These are phyloP conservation scores for Capsicum baccatum DNA, from an alignment of 257 asterid genomes.

Conservation along the genomic window DNA sequence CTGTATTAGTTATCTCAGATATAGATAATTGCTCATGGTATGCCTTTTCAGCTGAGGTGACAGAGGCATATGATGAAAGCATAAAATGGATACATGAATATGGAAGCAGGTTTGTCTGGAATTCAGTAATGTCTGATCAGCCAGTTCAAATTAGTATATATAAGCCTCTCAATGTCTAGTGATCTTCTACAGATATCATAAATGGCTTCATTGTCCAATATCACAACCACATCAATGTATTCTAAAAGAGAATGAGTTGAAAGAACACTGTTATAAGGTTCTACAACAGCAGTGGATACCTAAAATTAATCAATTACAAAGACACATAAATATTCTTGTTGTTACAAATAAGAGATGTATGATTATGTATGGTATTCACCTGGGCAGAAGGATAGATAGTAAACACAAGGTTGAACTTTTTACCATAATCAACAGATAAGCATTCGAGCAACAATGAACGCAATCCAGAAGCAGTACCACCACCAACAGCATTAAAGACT, in stretches of 20 bases:
- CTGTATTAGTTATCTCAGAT: slow-evolving; percentile 71
- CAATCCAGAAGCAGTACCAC: slow-evolving; percentile 93
- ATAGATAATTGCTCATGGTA: slow-evolving; percentile 51
- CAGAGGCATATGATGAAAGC: slow-evolving; percentile 97
- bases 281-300: slow-evolving; percentile 96
- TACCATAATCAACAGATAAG: slow-evolving; percentile 81
- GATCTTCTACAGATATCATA: slow-evolving; percentile 89
- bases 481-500: slow-evolving; percentile 89
- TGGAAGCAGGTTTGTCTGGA: slow-evolving; percentile 93
- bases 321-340: too few species aligned
- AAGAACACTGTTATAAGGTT: slow-evolving; percentile 94
- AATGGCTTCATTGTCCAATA: slow-evolving; percentile 90
- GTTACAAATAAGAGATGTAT: too few species aligned
- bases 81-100: slow-evolving; percentile 93
- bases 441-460: slow-evolving; percentile 88
- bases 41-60: slow-evolving; percentile 86
- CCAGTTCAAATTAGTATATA: slow-evolving; percentile 82
- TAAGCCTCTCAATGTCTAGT: slow-evolving; percentile 87
- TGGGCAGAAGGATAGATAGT: slow-evolving; percentile 92
- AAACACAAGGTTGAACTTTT: slow-evolving; percentile 88
- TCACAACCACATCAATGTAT: slow-evolving; percentile 83
- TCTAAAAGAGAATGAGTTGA: slow-evolving; percentile 92
- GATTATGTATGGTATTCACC: slow-evolving; percentile 41
- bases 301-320: slow-evolving; percentile 38
- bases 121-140: slow-evolving; percentile 80